Evolutionary conservation across 139 green algal genomes (phyloP).

Genomic region (Trebouxia sp.): DNA sequence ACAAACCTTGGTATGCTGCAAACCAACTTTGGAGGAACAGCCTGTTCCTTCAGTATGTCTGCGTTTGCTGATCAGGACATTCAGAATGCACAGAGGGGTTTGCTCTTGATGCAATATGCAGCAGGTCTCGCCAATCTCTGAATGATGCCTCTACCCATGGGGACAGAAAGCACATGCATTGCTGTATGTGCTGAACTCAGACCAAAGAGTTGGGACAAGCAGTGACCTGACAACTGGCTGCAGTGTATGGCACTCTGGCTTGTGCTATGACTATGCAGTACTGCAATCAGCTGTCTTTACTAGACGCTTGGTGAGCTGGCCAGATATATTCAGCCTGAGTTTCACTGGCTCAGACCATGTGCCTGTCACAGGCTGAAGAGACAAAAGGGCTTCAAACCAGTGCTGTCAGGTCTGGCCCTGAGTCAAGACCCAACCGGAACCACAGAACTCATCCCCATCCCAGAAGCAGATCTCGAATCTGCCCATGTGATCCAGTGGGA

Average conservation of each 20-base stretch:
- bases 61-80: not conserved
- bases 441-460: not conserved
- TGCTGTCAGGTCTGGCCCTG: not conserved
- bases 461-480: conserved; percentile 4
- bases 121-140: too few relatives aligned
- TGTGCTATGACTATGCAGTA: too few relatives aligned
- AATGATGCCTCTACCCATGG: too few relatives aligned
- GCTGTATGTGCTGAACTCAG: too few relatives aligned
- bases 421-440: not conserved
- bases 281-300: too few relatives aligned
- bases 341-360: not conserved
- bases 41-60: too few relatives aligned
- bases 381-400: not conserved
- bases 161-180: too few relatives aligned
- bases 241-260: too few relatives aligned
- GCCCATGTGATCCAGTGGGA: conserved; percentile 30
- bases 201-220: too few relatives aligned
- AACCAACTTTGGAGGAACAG: not conserved
- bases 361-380: not conserved
- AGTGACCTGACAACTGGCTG: too few relatives aligned
- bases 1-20: not conserved
- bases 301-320: not conserved
- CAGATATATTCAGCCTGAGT: not conserved
- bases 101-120: not conserved
- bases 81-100: not conserved